A percentile compares a stretch with the other conserved stretches of the same genome.
phyloP scores from a whole-genome alignment of 192 early-diverging fungal species.

The Entomortierella lignicola region DNA sequence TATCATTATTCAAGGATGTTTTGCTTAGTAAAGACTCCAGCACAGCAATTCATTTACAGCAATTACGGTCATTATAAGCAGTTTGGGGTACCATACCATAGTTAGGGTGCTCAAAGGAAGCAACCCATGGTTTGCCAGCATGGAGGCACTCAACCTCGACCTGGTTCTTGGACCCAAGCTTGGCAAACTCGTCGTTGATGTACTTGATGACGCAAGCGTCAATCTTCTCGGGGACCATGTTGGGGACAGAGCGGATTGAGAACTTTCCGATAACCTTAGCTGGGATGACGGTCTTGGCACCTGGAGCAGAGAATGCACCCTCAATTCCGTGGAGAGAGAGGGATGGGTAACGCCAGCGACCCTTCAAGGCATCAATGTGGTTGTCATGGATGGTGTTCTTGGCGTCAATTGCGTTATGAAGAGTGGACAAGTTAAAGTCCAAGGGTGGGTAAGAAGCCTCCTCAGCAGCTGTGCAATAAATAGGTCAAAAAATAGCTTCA shows the following conservation, averaged over 20 bases:
- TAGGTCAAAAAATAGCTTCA: neutral
- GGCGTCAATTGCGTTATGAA: conserved; percentile 81
- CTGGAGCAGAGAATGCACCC: conserved; percentile 93
- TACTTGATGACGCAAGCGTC: conserved; percentile 78
- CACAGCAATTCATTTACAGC: no score
- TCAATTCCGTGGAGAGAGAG: conserved; percentile 97
- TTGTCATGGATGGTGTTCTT: conserved; percentile 81
- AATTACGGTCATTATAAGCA: no score
- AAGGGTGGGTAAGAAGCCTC: conserved; percentile 83
- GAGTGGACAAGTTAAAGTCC: conserved; percentile 84
- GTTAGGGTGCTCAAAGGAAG: conserved; percentile 92
- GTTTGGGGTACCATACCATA: no score
- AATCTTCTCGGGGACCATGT: conserved; percentile 90
- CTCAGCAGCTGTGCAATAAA: conserved; percentile 69
- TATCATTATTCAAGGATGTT: conserved; percentile 18
- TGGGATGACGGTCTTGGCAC: conserved; percentile 98
- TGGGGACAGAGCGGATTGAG: conserved; percentile 95
- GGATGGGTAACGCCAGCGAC: conserved; percentile 95
- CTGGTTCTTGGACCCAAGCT: conserved; percentile 91
- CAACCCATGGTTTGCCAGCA: conserved; percentile 92
- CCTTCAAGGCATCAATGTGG: conserved; percentile 86
- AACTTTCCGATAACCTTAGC: conserved; percentile 97
- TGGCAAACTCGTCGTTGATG: conserved; percentile 86
- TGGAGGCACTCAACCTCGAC: conserved; percentile 80
- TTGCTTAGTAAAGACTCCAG: neutral